Percentiles rank a stretch among this genome's conserved stretches.
Evolutionary conservation across 1,284 basidiomycete genomes (phyloP).

Genomic region (Irpex lacteus): DNA sequence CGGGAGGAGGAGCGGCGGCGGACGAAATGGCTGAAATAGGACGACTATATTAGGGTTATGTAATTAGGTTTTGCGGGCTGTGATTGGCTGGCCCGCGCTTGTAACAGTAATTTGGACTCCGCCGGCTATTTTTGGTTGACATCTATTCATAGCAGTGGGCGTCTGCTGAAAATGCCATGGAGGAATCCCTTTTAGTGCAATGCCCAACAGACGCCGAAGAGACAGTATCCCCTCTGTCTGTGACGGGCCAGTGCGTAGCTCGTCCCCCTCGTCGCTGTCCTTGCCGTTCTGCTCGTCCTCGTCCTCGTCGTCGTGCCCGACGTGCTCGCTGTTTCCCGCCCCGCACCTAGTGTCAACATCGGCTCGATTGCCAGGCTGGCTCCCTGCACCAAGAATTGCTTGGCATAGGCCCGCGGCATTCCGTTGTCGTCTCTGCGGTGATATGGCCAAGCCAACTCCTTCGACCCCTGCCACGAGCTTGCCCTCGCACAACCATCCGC

Average conservation of each 20-base stretch:
- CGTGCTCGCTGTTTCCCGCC: background rate
- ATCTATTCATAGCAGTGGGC: conserved; percentile 9
- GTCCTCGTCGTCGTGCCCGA: background rate
- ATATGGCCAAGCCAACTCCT: conserved; percentile 28
- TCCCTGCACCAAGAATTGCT: conserved; percentile 17
- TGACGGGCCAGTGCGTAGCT: conserved; percentile 6
- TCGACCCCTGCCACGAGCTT: conserved; percentile 12
- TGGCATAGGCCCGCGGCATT: conserved; percentile 14
- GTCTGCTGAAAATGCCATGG: background rate
- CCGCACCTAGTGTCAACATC: background rate
- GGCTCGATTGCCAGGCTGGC: conserved; percentile 12
- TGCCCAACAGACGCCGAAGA: conserved; percentile 6
- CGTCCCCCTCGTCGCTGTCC: conserved; percentile 2
- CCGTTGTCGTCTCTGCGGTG: conserved; percentile 10
- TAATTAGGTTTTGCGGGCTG: conserved; percentile 9
- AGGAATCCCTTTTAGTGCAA: background rate
- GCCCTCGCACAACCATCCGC: conserved; percentile 1
- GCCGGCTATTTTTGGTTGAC: conserved; percentile 8
- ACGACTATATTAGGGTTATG: conserved; percentile 1
- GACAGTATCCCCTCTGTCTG: conserved; percentile 10
- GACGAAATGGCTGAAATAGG: conserved; percentile 32
- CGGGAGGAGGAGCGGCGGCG: conserved; percentile 54
- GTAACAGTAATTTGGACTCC: conserved; percentile 8
- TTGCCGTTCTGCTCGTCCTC: conserved; percentile 4
- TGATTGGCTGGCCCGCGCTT: conserved; percentile 6